Conservation (phyloP, 495 filamentous ascomycete species). For the Neurospora sp. region DNA sequence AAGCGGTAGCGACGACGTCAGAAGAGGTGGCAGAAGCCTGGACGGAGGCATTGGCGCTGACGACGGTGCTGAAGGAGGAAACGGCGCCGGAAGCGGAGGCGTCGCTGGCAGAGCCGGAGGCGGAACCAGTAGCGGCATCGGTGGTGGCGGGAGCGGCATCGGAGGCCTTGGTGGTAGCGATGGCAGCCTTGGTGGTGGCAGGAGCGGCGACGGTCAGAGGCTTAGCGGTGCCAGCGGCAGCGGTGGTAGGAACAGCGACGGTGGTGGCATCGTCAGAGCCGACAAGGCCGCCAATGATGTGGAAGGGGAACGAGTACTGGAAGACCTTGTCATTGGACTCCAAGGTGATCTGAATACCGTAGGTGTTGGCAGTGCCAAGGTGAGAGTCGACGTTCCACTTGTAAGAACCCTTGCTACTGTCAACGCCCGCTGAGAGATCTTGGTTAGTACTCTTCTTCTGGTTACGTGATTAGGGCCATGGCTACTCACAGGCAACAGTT, state of each 20-base stretch:
- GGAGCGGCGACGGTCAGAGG: not conserved
- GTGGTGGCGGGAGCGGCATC: not conserved
- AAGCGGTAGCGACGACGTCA: conserved; percentile 1
- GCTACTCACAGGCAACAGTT: conserved; percentile 30
- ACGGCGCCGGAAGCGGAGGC: conserved; percentile 5
- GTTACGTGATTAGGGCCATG: not conserved
- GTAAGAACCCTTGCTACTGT: conserved; percentile 20
- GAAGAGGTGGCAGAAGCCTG: conserved; percentile 3
- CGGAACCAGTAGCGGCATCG: conserved; percentile 1
- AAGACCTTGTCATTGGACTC: conserved; percentile 26
- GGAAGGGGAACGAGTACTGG: conserved; percentile 43
- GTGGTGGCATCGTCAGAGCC: conserved; percentile 1
- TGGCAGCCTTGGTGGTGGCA: not conserved
- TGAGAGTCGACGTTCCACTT: conserved; percentile 28
- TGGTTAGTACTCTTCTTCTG: not conserved
- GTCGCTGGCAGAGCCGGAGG: not conserved
- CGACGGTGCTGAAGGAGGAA: conserved; percentile 1
- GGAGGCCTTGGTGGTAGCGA: not conserved
- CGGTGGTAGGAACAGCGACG: not conserved
- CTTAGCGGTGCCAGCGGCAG: not conserved
- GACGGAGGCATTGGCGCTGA: conserved; percentile 5
- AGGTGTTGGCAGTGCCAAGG: conserved; percentile 28
- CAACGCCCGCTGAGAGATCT: conserved; percentile 17
- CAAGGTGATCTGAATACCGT: conserved; percentile 34
- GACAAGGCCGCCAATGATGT: conserved; percentile 23